Percentiles rank a stretch among this genome's conserved stretches.
Conservation (phyloP, 306 rosid species). For the Prunus mongolica region DNA sequence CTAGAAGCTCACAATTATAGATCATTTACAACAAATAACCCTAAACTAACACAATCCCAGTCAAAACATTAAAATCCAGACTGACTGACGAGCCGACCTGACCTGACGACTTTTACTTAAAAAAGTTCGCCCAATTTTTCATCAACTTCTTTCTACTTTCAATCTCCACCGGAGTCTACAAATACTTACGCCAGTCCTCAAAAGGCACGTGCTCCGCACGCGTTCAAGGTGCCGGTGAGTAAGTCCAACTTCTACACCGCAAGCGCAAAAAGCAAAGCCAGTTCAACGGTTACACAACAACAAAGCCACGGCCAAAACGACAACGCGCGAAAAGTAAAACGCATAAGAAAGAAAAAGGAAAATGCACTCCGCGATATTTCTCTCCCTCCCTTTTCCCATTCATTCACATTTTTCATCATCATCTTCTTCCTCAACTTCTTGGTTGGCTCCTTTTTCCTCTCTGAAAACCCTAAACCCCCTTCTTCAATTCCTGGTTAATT, state of each 20-base stretch:
- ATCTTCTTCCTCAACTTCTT: slow-evolving; percentile 23
- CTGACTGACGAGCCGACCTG: neutral
- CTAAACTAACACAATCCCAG: neutral
- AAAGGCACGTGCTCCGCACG: slow-evolving; percentile 6
- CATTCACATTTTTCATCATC: slow-evolving; percentile 15
- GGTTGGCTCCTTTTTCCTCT: slow-evolving; percentile 10
- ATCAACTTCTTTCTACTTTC: neutral
- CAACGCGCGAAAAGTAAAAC: slow-evolving; percentile 20
- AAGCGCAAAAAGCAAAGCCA: slow-evolving; percentile 10
- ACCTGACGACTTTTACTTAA: neutral
- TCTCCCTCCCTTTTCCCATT: neutral
- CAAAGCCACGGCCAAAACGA: slow-evolving; percentile 20
- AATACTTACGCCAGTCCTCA: neutral
- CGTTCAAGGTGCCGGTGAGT: slow-evolving; percentile 2
- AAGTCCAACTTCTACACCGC: neutral
- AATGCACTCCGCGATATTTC: neutral
- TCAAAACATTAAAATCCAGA: neutral
- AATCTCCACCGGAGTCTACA: neutral
- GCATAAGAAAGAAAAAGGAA: neutral
- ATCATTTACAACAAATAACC: neutral
- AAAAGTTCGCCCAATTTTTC: neutral
- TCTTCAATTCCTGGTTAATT: neutral
- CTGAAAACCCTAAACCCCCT: slow-evolving; percentile 28
- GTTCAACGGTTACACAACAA: slow-evolving; percentile 54
- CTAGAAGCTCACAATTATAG: no score